Evolutionary conservation across 2,329 filamentous ascomycete species (phyloP).

Genomic region (Colletotrichum falcatum): DNA sequence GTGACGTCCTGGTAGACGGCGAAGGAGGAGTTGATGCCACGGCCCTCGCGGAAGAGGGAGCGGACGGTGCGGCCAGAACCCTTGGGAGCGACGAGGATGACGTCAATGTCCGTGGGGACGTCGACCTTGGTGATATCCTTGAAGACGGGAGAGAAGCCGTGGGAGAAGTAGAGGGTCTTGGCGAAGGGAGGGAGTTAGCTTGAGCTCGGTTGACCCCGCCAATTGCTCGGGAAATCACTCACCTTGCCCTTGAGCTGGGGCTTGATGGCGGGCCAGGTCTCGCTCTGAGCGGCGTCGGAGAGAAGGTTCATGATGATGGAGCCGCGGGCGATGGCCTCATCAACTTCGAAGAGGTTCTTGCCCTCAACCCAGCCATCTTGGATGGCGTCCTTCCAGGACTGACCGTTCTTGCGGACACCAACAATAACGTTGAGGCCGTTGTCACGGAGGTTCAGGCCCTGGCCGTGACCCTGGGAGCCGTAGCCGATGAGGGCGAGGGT

Average conservation of each 20-base stretch:
- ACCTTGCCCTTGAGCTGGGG: constrained; percentile 99
- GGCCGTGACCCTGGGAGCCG: constrained; percentile 96
- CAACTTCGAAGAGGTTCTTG: constrained; percentile 99
- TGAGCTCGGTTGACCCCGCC: constrained; percentile 7
- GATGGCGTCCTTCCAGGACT: constrained; percentile 97
- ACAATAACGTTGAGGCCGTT: constrained; percentile 99
- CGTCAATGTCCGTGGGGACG: constrained; percentile 93
- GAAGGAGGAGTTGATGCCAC: constrained; percentile 99
- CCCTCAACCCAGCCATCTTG: constrained; percentile 98
- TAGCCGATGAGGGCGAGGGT: constrained; percentile 99
- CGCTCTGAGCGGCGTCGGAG: constrained; percentile 95
- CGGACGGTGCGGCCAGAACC: constrained; percentile 98
- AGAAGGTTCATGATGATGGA: constrained; percentile 99
- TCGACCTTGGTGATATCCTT: constrained; percentile 99
- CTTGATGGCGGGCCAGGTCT: constrained; percentile 99
- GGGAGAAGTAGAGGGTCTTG: constrained; percentile 99
- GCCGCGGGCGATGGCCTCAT: constrained; percentile 93
- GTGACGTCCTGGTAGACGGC: constrained; percentile 99
- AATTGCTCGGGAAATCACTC: constrained; percentile 48
- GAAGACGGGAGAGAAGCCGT: constrained; percentile 99
- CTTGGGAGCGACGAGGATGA: constrained; percentile 99
- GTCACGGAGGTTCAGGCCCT: constrained; percentile 99
- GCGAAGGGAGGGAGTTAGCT: constrained; percentile 43
- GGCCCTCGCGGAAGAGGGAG: constrained; percentile 98
- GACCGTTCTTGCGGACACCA: constrained; percentile 97